Evolutionary conservation across 2,329 filamentous ascomycete species (phyloP).

Genomic region (Clarireedia paspali): DNA sequence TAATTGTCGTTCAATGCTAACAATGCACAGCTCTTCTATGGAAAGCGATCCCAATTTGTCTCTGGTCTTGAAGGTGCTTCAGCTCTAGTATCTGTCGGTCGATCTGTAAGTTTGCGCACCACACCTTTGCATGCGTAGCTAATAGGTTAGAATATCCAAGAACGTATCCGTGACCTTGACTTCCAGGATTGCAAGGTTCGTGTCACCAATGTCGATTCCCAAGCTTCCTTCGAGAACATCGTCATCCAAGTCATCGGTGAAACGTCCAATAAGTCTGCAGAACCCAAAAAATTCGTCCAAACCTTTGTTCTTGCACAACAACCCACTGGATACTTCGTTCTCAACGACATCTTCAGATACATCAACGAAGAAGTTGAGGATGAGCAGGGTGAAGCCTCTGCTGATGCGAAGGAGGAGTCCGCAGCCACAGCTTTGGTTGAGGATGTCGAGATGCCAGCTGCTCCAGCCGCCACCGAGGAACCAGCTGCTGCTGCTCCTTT

Average conservation of each 20-base stretch:
- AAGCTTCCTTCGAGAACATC: slow-evolving; percentile 87
- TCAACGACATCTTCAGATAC: slow-evolving; percentile 97
- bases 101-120: slow-evolving; percentile 55
- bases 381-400: slow-evolving; percentile 43
- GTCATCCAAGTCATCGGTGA: slow-evolving; percentile 98
- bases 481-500: slow-evolving; percentile 23
- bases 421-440: slow-evolving; percentile 21
- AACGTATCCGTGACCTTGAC: slow-evolving; percentile 85
- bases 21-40: slow-evolving; percentile 70
- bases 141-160: slow-evolving; percentile 68
- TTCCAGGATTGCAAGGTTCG: slow-evolving; percentile 98
- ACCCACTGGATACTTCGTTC: slow-evolving; percentile 93
- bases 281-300: slow-evolving; percentile 94
- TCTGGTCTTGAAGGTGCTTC: slow-evolving; percentile 87
- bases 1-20: slow-evolving; percentile 12
- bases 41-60: slow-evolving; percentile 91
- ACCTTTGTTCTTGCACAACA: slow-evolving; percentile 96
- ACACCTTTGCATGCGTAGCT: slow-evolving; percentile 7
- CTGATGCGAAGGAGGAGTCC: slow-evolving; percentile 24
- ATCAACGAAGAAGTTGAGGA: slow-evolving; percentile 79
- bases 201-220: slow-evolving; percentile 94
- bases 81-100: slow-evolving; percentile 76
- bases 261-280: slow-evolving; percentile 86
- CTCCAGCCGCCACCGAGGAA: slow-evolving; percentile 29
- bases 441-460: slow-evolving; percentile 30